Conservation (phyloP, 2,329 filamentous ascomycete genomes). For the Sclerotinia trifoliorum region DNA sequence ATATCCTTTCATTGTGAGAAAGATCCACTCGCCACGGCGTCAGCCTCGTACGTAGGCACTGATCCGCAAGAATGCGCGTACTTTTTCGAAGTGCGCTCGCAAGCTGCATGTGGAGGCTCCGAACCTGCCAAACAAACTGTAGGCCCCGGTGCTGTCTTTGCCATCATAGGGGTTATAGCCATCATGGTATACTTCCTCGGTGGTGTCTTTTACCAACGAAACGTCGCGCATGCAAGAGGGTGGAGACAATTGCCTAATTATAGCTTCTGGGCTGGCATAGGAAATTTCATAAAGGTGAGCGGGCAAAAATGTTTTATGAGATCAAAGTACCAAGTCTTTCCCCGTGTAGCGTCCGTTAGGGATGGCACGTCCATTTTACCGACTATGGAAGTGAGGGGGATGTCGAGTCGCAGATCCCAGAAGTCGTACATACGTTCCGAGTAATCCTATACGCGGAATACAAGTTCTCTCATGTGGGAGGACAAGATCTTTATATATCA, state of each 20-base stretch:
- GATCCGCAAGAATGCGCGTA: constrained; percentile 91
- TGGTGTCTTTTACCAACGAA: constrained; percentile 92
- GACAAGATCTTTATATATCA: constrained; percentile 25
- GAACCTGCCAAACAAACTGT: constrained; percentile 70
- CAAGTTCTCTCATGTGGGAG: constrained; percentile 18
- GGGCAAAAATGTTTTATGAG: constrained; percentile 36
- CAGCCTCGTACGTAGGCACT: constrained; percentile 77
- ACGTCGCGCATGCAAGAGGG: constrained; percentile 88
- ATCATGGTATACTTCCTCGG: constrained; percentile 87
- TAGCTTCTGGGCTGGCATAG: constrained; percentile 84
- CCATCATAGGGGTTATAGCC: constrained; percentile 75
- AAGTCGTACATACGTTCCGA: constrained; percentile 35
- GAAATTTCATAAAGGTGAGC: constrained; percentile 76
- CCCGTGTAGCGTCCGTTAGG: constrained; percentile 37
- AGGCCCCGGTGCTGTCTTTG: constrained; percentile 75
- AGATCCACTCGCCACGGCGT: constrained; percentile 69
- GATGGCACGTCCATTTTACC: constrained; percentile 37
- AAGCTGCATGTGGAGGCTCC: constrained; percentile 70
- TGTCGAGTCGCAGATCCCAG: constrained; percentile 27
- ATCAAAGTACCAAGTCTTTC: constrained; percentile 33
- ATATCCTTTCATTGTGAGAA: constrained; percentile 93
- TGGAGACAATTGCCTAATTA: constrained; percentile 97
- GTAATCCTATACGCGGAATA: constrained; percentile 23
- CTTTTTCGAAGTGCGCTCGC: constrained; percentile 88
- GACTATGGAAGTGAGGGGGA: constrained; percentile 37